Evolutionary conservation across 345 rosid species (phyloP).

Genomic region (Clarkia xantiana): DNA sequence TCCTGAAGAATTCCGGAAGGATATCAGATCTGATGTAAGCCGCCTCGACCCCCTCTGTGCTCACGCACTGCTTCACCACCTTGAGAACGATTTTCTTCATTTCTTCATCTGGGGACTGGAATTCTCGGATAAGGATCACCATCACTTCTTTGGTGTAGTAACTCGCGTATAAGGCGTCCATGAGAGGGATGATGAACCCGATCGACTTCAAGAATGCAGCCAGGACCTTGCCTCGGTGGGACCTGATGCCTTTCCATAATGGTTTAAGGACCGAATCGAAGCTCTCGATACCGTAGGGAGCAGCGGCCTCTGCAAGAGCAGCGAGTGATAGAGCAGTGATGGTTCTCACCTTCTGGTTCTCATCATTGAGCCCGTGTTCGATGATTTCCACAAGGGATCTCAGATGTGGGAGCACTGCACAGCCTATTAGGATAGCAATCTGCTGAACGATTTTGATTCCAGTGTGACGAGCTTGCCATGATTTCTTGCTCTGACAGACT

Average conservation of each 20-base stretch:
- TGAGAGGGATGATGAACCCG: constrained; percentile 93
- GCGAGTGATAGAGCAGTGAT: constrained; percentile 95
- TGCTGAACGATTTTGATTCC: constrained; percentile 99
- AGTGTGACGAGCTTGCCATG: constrained; percentile 99
- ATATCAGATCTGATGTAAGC: constrained; percentile 81
- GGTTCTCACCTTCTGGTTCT: constrained; percentile 95
- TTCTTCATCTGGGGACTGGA: constrained; percentile 98
- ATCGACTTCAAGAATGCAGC: constrained; percentile 98
- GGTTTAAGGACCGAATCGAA: constrained; percentile 96
- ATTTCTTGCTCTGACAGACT: constrained; percentile 97
- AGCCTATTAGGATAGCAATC: constrained; percentile 92
- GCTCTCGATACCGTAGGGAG: constrained; percentile 98
- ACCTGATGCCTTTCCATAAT: constrained; percentile 95
- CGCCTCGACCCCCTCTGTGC: constrained; percentile 95
- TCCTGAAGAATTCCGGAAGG: constrained; percentile 79
- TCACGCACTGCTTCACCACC: constrained; percentile 97
- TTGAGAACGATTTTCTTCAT: constrained; percentile 97
- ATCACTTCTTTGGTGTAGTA: constrained; percentile 96
- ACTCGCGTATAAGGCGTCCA: constrained; percentile 93
- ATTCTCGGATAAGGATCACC: constrained; percentile 90
- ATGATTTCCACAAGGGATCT: constrained; percentile 88
- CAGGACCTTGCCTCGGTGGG: constrained; percentile 96
- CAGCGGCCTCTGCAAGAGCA: constrained; percentile 99
- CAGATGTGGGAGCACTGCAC: constrained; percentile 95
- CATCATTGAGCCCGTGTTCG: constrained; percentile 91